phyloP scores from a whole-genome alignment of 371 early-diverging fungal genomes.

The Mucor velutinosus region DNA sequence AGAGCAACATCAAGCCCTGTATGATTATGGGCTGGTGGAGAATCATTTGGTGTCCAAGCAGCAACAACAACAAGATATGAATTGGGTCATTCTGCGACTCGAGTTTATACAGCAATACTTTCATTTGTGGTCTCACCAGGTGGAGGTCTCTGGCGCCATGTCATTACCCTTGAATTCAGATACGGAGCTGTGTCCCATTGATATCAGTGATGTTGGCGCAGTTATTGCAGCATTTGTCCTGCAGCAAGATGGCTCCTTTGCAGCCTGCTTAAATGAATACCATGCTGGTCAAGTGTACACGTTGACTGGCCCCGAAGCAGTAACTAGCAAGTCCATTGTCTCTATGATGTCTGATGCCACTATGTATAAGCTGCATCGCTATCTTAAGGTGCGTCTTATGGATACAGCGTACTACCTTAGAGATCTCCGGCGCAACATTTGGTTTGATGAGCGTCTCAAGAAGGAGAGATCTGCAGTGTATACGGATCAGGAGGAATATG shows the following conservation, averaged over 20 bases:
- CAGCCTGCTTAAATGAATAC: conserved; percentile 16
- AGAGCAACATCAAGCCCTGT: conserved; percentile 18
- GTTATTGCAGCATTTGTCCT: conserved; percentile 25
- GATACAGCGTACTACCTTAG: conserved; percentile 37
- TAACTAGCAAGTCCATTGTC: conserved; percentile 30
- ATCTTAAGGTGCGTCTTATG: conserved; percentile 33
- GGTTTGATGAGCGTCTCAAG: conserved; percentile 49
- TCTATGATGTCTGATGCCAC: conserved; percentile 29
- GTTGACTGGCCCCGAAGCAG: conserved; percentile 37
- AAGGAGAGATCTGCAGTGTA: conserved; percentile 33
- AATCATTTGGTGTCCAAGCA: conserved; percentile 24
- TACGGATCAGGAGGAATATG: conserved; percentile 20
- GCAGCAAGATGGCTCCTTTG: background rate
- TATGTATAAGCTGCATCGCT: conserved; percentile 21
- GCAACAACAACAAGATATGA: conserved; percentile 18
- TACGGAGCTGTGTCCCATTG: conserved; percentile 41
- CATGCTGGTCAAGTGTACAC: conserved; percentile 43
- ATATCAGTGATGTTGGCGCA: conserved; percentile 39
- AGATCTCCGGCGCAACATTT: conserved; percentile 33
- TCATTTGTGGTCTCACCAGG: conserved; percentile 33
- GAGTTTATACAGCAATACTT: conserved; percentile 47
- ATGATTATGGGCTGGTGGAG: conserved; percentile 38
- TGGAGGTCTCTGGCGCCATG: conserved; percentile 28
- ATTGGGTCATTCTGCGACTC: conserved; percentile 20
- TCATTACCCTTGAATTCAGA: conserved; percentile 27